Percentiles rank a stretch among this genome's conserved stretches.
These are phyloP conservation scores for Starmerella scarabaei DNA, from an alignment of 805 yeast species.

Conservation along the genomic window DNA sequence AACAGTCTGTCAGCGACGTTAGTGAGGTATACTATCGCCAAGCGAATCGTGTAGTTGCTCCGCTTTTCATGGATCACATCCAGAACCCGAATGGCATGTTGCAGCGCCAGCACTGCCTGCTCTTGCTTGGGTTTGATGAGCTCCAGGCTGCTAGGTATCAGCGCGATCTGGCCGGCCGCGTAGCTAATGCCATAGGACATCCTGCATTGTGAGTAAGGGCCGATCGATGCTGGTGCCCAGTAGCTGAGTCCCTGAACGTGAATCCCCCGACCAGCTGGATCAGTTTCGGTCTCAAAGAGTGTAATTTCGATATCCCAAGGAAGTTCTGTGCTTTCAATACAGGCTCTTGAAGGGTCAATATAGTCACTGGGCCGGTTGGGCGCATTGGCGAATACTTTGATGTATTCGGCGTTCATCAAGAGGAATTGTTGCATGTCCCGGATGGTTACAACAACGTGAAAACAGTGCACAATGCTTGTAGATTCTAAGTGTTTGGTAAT, in stretches of 20 bases:
- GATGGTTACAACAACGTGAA: constrained; percentile 30
- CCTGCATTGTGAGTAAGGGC: constrained; percentile 88
- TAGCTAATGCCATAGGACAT: constrained; percentile 40
- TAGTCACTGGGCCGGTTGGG: neutral
- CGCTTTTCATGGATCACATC: constrained; percentile 35
- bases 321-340: constrained; percentile 48
- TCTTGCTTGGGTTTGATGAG: constrained; percentile 26
- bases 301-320: constrained; percentile 46
- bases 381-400: constrained; percentile 40
- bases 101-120: constrained; percentile 49
- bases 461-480: neutral
- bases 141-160: constrained; percentile 60
- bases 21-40: constrained; percentile 45
- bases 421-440: constrained; percentile 53
- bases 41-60: constrained; percentile 29
- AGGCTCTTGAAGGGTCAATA: constrained; percentile 79
- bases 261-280: constrained; percentile 37
- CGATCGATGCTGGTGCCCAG: constrained; percentile 98
- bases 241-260: constrained; percentile 89
- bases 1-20: constrained; percentile 10
- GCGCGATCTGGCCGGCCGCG: constrained; percentile 85
- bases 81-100: constrained; percentile 58
- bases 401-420: constrained; percentile 49
- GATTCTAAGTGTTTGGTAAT: constrained; percentile 2
- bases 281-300: constrained; percentile 31